Conservation (phyloP, 2,329 filamentous ascomycete species). For the Penicillium sp. region DNA sequence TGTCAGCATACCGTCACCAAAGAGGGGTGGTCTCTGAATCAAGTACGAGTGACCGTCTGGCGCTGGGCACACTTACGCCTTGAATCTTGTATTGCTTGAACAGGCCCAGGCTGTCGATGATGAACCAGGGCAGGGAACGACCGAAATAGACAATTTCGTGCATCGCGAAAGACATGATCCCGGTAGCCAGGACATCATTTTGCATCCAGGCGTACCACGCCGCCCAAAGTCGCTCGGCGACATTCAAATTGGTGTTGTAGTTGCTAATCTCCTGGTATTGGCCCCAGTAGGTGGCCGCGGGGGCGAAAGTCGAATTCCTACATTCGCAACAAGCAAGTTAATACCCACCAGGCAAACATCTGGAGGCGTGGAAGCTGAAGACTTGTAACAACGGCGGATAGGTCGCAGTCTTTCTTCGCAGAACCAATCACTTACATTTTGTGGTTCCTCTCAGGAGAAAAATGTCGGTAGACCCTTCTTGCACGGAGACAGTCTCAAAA, state of each 20-base stretch:
- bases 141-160: conserved; percentile 96
- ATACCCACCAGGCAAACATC: no score
- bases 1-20: no score
- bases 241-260: conserved; percentile 79
- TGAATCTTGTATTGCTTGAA: conserved; percentile 97
- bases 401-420: neutral
- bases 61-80: conserved; percentile 46
- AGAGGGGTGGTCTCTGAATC: neutral
- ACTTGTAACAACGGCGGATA: neutral
- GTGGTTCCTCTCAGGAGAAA: neutral
- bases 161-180: conserved; percentile 94
- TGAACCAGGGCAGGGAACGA: conserved; percentile 80
- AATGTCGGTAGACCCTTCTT: neutral
- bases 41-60: neutral
- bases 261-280: conserved; percentile 60
- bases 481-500: neutral
- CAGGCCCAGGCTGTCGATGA: conserved; percentile 79
- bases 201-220: conserved; percentile 98
- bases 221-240: conserved; percentile 84
- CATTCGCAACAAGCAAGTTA: neutral
- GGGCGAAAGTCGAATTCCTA: conserved; percentile 45
- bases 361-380: no score
- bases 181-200: conserved; percentile 92
- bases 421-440: conserved; percentile 9
- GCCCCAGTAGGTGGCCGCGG: conserved; percentile 57